Evolutionary conservation across 179 eudicot species (phyloP), one percentile per base, ranked within the genome.

Genomic region (Beta macrorhiza): DNA sequence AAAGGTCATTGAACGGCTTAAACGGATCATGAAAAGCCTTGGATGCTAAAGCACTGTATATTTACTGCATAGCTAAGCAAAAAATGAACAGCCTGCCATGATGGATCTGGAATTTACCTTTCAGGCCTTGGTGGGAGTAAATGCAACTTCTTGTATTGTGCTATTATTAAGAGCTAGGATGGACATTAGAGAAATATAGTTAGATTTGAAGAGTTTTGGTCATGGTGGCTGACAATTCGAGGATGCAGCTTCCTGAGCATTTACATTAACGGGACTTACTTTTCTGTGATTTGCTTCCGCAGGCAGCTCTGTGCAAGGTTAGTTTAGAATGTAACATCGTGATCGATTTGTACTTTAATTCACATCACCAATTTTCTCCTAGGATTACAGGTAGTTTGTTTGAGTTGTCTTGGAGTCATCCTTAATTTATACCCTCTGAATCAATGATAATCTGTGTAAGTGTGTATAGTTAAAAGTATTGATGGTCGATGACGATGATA

Each of bases 11-110:
- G 82, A 74, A 19, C 89, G 79, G 78, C 91, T 96, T 61, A 81
- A 82, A 20, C 71, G 75, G 74, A 93, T 94, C 82, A 58, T 94
- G 83, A 86, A 82, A 79, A 89, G 87, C 77, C 82, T 92, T 25
- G 92, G 91, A 22, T 94, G 99, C 86, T 93, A 85, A 92, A 72
- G 78, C 14, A 65, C 64, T 74, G 77, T 74, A n/a, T 42, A 79
- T 65, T 67, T n/a, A 22, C 70, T 69, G 70, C 52, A 25, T 58
- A 19, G 69, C 22, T 79, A 22, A 42, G 25, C 16, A 44, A 16
- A 69, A 37, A 10, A 68, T 7, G 67, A 80, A 37, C 49, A 17
- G 17, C 45, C 51, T 64, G 58, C 32, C 72, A 63, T 47, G 51
- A 47, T 72, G 20, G 47, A 47, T 25, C 25, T 25, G 25, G 25